These are phyloP conservation scores for Cornus suecica DNA, from an alignment of 148 eudicot species.

Conservation along the genomic window DNA sequence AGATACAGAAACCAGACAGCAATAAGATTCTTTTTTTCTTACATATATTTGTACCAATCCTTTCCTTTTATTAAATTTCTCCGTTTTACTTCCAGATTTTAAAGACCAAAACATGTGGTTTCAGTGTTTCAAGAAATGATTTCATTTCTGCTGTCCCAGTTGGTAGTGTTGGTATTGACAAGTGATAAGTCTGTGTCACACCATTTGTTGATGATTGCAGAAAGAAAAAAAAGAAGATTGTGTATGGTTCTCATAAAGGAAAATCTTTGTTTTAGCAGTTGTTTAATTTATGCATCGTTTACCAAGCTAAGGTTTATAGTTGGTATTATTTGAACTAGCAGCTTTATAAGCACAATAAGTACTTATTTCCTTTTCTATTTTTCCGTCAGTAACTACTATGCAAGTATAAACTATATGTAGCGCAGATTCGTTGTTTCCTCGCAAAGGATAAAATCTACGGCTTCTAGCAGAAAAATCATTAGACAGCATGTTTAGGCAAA, in stretches of 20 bases:
- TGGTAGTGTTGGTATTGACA: not conserved
- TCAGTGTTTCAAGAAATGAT: not conserved
- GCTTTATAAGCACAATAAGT: no score
- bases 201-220: not conserved
- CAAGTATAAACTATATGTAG: not conserved
- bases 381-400: not conserved
- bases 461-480: not conserved
- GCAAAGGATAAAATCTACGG: not conserved
- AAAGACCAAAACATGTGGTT: not conserved
- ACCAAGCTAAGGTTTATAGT: no score
- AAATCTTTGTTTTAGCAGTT: no score
- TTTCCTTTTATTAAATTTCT: not conserved
- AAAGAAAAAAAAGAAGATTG: not conserved
- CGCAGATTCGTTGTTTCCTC: not conserved
- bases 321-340: no score
- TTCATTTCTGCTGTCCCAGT: no score
- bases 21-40: no score
- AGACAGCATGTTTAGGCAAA: not conserved
- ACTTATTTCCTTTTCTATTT: no score
- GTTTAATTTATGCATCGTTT: no score
- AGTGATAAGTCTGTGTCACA: not conserved
- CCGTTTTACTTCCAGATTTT: not conserved
- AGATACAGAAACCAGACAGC: not conserved
- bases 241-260: no score
- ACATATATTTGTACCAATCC: not conserved